Base-by-base conservation (phyloP, 345 rosid species). In the Fremontodendron californicum region DNA sequence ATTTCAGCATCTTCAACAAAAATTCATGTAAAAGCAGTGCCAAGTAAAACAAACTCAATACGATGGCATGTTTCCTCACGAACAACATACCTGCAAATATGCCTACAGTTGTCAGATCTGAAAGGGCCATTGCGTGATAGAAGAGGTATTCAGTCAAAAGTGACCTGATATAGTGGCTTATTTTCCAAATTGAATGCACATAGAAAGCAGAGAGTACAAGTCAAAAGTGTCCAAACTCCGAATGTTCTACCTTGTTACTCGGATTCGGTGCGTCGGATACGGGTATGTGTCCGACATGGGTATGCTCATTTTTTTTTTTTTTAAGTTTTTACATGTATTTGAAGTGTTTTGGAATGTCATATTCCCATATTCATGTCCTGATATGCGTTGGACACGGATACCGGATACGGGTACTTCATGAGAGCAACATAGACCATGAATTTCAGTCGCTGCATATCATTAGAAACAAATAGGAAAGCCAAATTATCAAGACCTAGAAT, bases 211-310 rank as follows among this genome's bases (percentile, higher is more conserved):
- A 95, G 94, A 43, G 96, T 95, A 89, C 99, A 90, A 27, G 97
- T 93, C 82, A 95, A 78, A 57, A 93, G 96, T 2, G 99, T 95
- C 99, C 99, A 95, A 70, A 93, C 92, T 81, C 97, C 98, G 72
- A 95, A 95, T 52, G 99, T 95, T 79, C 98, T 90, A 78, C 99
- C n/a, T n/a, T n/a, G n/a, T n/a, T n/a, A n/a, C n/a, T n/a, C n/a
- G n/a, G n/a, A n/a, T n/a, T n/a, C n/a, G n/a, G n/a, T n/a, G n/a
- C n/a, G n/a, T n/a, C n/a, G n/a, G n/a, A n/a, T n/a, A n/a, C n/a
- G n/a, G n/a, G n/a, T n/a, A n/a, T n/a, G n/a, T n/a, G n/a, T n/a
- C n/a, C n/a, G n/a, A n/a, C n/a, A n/a, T n/a, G n/a, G n/a, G n/a
- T n/a, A n/a, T n/a, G n/a, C n/a, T n/a, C n/a, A n/a, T n/a, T n/a